Percentiles rank a stretch among this genome's conserved stretches.
phyloP scores from a whole-genome alignment of 345 rosid species.

The Lepidium africanum region DNA sequence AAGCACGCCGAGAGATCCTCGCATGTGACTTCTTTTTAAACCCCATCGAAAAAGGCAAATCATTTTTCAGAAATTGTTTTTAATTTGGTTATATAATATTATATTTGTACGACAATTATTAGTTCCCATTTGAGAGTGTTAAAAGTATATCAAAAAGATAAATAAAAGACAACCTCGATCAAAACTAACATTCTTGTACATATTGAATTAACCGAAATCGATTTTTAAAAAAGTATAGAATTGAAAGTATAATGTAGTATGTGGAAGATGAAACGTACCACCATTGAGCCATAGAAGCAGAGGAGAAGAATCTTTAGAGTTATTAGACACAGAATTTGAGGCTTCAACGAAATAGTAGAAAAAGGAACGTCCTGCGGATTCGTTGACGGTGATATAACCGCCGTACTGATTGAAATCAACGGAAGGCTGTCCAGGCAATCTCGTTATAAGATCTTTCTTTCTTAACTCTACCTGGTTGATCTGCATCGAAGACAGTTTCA shows the following conservation, averaged over 20 bases:
- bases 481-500: conserved; percentile 7
- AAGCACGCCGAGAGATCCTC: conserved; percentile 18
- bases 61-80: not conserved
- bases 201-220: no score
- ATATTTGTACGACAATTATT: not conserved
- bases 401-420: conserved; percentile 51
- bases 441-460: conserved; percentile 45
- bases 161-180: not conserved
- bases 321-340: not conserved
- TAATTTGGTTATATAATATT: not conserved
- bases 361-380: conserved; percentile 50
- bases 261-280: conserved; percentile 33
- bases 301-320: conserved; percentile 39
- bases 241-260: no score
- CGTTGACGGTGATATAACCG: conserved; percentile 57
- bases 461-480: conserved; percentile 18
- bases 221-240: no score
- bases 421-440: conserved; percentile 58
- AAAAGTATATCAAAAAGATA: no score
- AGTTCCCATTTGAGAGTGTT: not conserved
- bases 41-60: conserved; percentile 4
- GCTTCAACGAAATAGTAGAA: conserved; percentile 72
- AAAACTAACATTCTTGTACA: conserved; percentile 6
- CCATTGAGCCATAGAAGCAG: conserved; percentile 95
- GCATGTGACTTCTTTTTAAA: conserved; percentile 17